These are phyloP conservation scores for Neoarthrinium moseri DNA, from an alignment of 2,329 filamentous ascomycete species.

Conservation along the genomic window DNA sequence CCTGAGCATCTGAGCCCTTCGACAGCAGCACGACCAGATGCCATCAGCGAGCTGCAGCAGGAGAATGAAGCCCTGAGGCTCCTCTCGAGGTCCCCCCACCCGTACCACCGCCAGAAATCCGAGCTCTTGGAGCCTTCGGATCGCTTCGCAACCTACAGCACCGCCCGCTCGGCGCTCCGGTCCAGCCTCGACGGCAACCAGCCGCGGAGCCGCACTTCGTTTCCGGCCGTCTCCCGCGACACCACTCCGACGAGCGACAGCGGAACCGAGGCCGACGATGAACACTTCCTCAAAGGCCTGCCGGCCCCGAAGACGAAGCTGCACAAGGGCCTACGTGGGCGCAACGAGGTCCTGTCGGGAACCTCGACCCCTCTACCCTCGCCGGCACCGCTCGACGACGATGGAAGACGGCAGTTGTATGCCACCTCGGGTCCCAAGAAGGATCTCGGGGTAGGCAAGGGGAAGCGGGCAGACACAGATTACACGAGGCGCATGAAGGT, in stretches of 20 bases:
- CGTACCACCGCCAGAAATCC: constrained; percentile 60
- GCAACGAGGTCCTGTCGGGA: constrained; percentile 53
- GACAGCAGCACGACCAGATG: not conserved
- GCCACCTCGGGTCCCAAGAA: constrained; percentile 19
- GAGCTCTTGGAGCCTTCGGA: constrained; percentile 50
- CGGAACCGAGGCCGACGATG: constrained; percentile 93
- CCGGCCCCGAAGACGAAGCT: constrained; percentile 73
- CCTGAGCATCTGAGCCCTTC: constrained; percentile 8
- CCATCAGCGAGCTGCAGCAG: constrained; percentile 23
- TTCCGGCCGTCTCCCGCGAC: constrained; percentile 41
- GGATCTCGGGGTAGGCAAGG: constrained; percentile 19
- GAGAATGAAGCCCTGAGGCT: constrained; percentile 42
- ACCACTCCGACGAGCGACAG: constrained; percentile 75
- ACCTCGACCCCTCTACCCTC: constrained; percentile 55
- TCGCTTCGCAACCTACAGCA: constrained; percentile 1
- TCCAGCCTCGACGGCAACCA: constrained; percentile 16
- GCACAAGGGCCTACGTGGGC: constrained; percentile 75
- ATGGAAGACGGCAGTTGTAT: constrained; percentile 22
- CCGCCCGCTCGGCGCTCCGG: not conserved
- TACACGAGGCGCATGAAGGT: constrained; percentile 46
- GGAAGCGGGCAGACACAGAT: constrained; percentile 27
- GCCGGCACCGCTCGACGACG: constrained; percentile 44
- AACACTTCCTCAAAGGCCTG: constrained; percentile 81
- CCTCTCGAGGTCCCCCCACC: constrained; percentile 64
- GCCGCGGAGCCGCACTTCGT: constrained; percentile 16